Evolutionary conservation across 108 stramenopile species (phyloP), one percentile per base, ranked within the genome.

Genomic region (Bacterosira constricta): DNA sequence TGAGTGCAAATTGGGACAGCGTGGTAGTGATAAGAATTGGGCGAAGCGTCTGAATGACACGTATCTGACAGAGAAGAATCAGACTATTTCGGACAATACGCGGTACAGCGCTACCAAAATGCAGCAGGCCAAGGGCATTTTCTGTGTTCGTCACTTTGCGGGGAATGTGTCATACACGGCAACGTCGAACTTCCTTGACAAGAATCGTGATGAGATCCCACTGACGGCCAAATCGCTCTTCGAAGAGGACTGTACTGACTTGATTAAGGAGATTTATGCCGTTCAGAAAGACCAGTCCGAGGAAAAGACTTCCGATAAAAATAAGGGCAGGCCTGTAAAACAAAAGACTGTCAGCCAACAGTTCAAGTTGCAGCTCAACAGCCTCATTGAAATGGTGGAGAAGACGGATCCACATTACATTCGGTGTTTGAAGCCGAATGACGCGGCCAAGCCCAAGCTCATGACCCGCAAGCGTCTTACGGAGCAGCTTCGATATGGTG

Each of bases 341-440:
- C 70, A 86, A 52, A 91, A 89, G 50, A 97, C 96, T 27, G 95
- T 98, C 50, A 95, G 95, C 10, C 86, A 90, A 49, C 99, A 98
- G 57, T 99, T 99, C 86, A 96, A 96, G 71, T 84, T 84, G 39
- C 97, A 98, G 66, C 87, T 99, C 13, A 81, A 53, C 38, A 78
- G 73, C 26, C 86, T 99, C 37, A 98, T 98, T 80, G 78, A 69
- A 29, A 93, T 81, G 65, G 88, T 99, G 46, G 88, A 91, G 72
- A 88, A 79, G n/a, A 98, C 99, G n/a, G 89, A 96, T 86, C 98
- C 99, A 21, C 98, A 99, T 71, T 99, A 97, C 86, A 96, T 99
- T 75, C 92, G 98, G 47, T 99, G 99, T 74, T 75, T 99, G 65
- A 99, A 99, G 79, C 98, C 98, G 1, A 99, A 99, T 81, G 96